Conservation (phyloP, 1,284 basidiomycete genomes). For the Pisolithus thermaeus region DNA sequence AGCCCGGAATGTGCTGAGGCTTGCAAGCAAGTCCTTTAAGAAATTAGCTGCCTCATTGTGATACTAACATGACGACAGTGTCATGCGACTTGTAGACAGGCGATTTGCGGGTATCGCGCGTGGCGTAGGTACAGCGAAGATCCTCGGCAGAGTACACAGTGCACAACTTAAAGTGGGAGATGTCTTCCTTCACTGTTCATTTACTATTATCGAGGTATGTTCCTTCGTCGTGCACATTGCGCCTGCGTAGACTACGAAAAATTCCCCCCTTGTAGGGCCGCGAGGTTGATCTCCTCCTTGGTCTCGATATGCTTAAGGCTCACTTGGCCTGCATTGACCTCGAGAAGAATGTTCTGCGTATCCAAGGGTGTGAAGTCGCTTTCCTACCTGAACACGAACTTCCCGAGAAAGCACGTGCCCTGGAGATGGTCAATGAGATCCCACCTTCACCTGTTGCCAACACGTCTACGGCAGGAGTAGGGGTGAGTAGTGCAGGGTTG, state of each 20-base stretch:
- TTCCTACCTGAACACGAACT: conserved; percentile 95
- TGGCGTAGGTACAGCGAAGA: conserved; percentile 95
- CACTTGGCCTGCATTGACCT: conserved; percentile 96
- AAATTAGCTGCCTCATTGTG: neutral
- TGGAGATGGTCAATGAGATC: conserved; percentile 27
- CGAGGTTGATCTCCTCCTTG: conserved; percentile 90
- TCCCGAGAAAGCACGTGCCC: conserved; percentile 67
- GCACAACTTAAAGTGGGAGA: conserved; percentile 87
- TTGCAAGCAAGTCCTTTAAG: conserved; percentile 63
- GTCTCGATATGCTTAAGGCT: conserved; percentile 97
- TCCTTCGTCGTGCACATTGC: neutral
- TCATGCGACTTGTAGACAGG: conserved; percentile 90
- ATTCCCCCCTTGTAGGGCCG: conserved; percentile 54
- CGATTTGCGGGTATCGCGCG: conserved; percentile 87
- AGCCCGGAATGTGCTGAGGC: conserved; percentile 91
- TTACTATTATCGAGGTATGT: conserved; percentile 89
- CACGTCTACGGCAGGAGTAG: neutral
- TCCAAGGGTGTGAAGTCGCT: conserved; percentile 79
- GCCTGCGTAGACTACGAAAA: neutral
- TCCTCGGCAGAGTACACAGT: conserved; percentile 90
- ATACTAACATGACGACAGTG: conserved; percentile 35
- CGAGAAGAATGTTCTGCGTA: conserved; percentile 80
- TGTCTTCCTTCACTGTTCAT: conserved; percentile 83
- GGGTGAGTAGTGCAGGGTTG: neutral
- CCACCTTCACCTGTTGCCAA: conserved; percentile 6